Base-by-base conservation (phyloP, 164 flowering plant genomes). In the Annona cherimola region DNA sequence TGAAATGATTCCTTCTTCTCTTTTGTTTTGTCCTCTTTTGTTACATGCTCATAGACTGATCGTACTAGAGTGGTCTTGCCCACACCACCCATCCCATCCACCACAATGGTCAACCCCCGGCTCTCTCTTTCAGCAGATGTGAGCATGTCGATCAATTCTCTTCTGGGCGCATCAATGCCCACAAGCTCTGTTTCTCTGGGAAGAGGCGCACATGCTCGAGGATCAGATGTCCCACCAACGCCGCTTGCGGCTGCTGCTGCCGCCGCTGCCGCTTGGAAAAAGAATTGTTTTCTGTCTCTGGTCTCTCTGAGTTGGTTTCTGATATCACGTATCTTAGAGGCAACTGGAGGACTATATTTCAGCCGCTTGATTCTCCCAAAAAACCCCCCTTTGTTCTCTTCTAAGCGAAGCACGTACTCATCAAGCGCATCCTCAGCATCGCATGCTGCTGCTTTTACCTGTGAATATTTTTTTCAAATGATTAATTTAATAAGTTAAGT, bases 1-100 rank as follows among this genome's bases (percentile, higher is more conserved):
- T n/a, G n/a, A n/a, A n/a, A n/a, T n/a, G n/a, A n/a, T n/a, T n/a
- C n/a, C n/a, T n/a, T n/a, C n/a, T n/a, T n/a, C n/a, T n/a, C n/a
- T n/a, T n/a, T n/a, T n/a, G 54, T 11, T n/a, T 42, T 20, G 45
- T 71, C 45, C 66, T 19, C 8, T 12, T 2, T 40, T 1, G 8
- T n/a, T n/a, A n/a, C n/a, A n/a, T 80, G 2, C 39, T 73, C 57
- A 19, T 69, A 73, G 41, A 68, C 43, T 26, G 63, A 67, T 26
- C 16, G 74, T 16, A 75, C 80, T 3, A 71, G 75, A 63, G 69
- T 71, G 9, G 77, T 74, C 70, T 78, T 78, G 9, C 79, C 79
- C 4, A 66, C 39, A 1, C 73, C 79, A 14, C 72, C 71, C 77
- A 75, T 78, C 3, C 80, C 80, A n/a, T n/a, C n/a, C 50, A 66